These are phyloP conservation scores for Penicillium aurantiogriseum DNA, from an alignment of 2,329 filamentous ascomycete genomes.

Conservation along the genomic window DNA sequence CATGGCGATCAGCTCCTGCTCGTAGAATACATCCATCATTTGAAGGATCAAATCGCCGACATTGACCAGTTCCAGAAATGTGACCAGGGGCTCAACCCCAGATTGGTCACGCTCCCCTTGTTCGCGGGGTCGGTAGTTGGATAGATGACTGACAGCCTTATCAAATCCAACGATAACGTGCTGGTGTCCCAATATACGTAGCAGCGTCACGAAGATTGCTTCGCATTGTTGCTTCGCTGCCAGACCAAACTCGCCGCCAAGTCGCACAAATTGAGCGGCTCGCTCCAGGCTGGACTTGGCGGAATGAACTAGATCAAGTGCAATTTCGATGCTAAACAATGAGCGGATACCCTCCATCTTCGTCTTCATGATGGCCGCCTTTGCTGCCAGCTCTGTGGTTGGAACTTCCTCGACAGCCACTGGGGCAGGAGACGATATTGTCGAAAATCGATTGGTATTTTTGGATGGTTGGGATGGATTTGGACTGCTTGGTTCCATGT, in stretches of 20 bases:
- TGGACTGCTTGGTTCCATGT: conserved; percentile 19
- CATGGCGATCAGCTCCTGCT: conserved; percentile 82
- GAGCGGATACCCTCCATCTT: conserved; percentile 91
- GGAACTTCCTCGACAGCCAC: conserved; percentile 63
- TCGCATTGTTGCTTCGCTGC: conserved; percentile 87
- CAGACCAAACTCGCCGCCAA: conserved; percentile 76
- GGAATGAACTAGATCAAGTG: conserved; percentile 80
- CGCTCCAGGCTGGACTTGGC: conserved; percentile 87
- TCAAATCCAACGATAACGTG: conserved; percentile 94
- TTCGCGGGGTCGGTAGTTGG: conserved; percentile 85
- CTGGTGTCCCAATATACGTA: conserved; percentile 78
- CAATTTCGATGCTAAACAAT: conserved; percentile 94
- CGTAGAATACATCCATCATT: conserved; percentile 98
- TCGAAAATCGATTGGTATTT: conserved; percentile 39
- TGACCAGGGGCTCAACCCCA: conserved; percentile 86
- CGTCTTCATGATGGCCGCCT: conserved; percentile 95
- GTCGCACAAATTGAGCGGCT: conserved; percentile 74
- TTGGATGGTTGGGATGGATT: conserved; percentile 26
- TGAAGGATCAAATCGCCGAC: conserved; percentile 97
- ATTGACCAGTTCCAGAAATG: conserved; percentile 95
- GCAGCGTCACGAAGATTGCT: conserved; percentile 78
- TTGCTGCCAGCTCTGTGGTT: conserved; percentile 88
- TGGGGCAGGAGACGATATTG: conserved; percentile 35
- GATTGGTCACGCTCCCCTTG: conserved; percentile 60
- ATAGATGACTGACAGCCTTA: conserved; percentile 86